Conservation (phyloP, 768 basidiomycete species). For the Neoboletus subvelutipes region DNA sequence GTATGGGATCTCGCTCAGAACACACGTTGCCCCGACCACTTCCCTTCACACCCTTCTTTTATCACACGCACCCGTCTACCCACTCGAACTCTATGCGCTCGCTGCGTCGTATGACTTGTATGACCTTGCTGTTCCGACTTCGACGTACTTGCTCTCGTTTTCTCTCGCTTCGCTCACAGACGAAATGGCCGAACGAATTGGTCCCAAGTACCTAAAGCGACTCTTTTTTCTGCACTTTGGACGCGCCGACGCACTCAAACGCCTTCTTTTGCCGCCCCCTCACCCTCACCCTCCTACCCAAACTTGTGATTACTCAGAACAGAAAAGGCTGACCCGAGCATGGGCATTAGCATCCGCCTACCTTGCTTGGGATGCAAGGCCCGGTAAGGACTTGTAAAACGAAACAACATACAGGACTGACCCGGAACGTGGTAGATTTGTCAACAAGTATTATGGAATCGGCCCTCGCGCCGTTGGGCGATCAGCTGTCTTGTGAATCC, state of each 20-base stretch:
- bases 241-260: slow-evolving; percentile 77
- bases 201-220: slow-evolving; percentile 74
- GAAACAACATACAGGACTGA: slow-evolving; percentile 2
- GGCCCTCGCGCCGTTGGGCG: slow-evolving; percentile 65
- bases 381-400: slow-evolving; percentile 48
- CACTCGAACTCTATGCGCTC: slow-evolving; percentile 71
- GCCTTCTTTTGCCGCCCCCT: slow-evolving; percentile 72
- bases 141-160: slow-evolving; percentile 72
- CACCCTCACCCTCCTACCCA: slow-evolving; percentile 71
- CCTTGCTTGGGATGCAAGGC: slow-evolving; percentile 80
- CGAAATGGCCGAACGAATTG: slow-evolving; percentile 65
- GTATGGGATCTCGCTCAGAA: slow-evolving; percentile 60
- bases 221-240: slow-evolving; percentile 85
- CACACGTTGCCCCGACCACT: slow-evolving; percentile 47
- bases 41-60: slow-evolving; percentile 62
- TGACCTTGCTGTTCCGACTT: slow-evolving; percentile 73
- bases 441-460: slow-evolving; percentile 71
- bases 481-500: slow-evolving; percentile 67
- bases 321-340: slow-evolving; percentile 76
- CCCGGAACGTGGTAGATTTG: slow-evolving; percentile 48
- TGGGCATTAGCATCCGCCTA: slow-evolving; percentile 84
- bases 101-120: slow-evolving; percentile 66
- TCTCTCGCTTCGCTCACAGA: slow-evolving; percentile 68
- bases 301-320: slow-evolving; percentile 68
- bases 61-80: slow-evolving; percentile 63